Evolutionary conservation across 2,329 filamentous ascomycete genomes (phyloP).

Genomic region (Hymenoscyphus fraxineus): DNA sequence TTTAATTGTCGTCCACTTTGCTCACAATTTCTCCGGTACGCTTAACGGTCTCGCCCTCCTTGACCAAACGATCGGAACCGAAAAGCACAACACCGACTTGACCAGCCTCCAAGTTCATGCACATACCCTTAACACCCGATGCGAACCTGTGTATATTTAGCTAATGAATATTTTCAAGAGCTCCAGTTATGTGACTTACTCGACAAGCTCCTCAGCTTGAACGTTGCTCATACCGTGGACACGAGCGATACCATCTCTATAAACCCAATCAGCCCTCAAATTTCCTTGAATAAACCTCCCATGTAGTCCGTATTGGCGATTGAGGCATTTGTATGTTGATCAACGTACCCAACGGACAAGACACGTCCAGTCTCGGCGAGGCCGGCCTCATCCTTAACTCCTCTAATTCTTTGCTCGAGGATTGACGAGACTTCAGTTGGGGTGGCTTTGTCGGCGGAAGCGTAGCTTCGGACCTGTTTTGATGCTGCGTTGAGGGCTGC

Average conservation of each 20-base stretch:
- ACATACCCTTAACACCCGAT: conserved; percentile 99
- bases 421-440: conserved; percentile 99
- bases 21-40: conserved; percentile 98
- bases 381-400: conserved; percentile 93
- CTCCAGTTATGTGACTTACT: conserved; percentile 61
- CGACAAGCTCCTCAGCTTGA: conserved; percentile 99
- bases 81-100: conserved; percentile 99
- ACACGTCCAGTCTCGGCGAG: conserved; percentile 99
- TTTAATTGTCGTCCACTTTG: conserved; percentile 26
- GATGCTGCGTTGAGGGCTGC: conserved; percentile 67
- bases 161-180: conserved; percentile 13
- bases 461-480: conserved; percentile 80
- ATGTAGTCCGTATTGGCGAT: conserved; percentile 20
- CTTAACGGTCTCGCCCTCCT: conserved; percentile 99
- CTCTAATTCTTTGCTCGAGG: conserved; percentile 97
- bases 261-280: conserved; percentile 23
- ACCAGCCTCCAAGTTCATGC: conserved; percentile 99
- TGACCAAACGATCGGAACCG: conserved; percentile 99
- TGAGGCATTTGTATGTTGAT: conserved; percentile 18
- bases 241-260: conserved; percentile 99
- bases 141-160: conserved; percentile 67
- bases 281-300: conserved; percentile 3
- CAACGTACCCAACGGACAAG: conserved; percentile 93
- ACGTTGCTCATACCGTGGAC: conserved; percentile 99
- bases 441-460: conserved; percentile 86